Evolutionary conservation across 2,329 filamentous ascomycete genomes (phyloP).

Genomic region (Clathrospora elynae): DNA sequence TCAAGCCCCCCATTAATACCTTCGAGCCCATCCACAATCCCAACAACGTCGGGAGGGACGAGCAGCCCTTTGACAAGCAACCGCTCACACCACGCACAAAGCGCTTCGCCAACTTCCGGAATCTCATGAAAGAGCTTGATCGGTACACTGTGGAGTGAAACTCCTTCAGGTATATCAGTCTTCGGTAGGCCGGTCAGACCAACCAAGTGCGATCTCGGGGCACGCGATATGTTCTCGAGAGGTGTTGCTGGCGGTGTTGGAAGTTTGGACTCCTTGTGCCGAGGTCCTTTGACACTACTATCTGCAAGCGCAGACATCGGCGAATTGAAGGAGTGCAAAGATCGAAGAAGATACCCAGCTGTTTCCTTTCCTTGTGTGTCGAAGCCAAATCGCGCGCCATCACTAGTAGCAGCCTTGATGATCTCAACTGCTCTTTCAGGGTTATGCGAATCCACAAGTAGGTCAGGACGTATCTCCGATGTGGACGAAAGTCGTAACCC

Average conservation of each 20-base stretch:
- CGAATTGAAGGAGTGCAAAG: conserved; percentile 48
- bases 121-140: conserved; percentile 78
- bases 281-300: conserved; percentile 11
- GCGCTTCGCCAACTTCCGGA: conserved; percentile 63
- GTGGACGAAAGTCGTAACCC: conserved; percentile 52
- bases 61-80: conserved; percentile 62
- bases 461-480: conserved; percentile 59
- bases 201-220: conserved; percentile 60
- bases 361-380: conserved; percentile 71
- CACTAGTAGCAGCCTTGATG: conserved; percentile 63
- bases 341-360: conserved; percentile 62
- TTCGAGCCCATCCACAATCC: conserved; percentile 65
- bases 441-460: conserved; percentile 72
- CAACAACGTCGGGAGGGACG: conserved; percentile 67
- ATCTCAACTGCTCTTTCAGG: conserved; percentile 68
- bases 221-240: conserved; percentile 32
- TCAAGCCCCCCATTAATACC: conserved; percentile 72
- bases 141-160: conserved; percentile 68
- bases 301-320: conserved; percentile 15
- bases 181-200: conserved; percentile 72
- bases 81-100: conserved; percentile 70
- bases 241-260: conserved; percentile 41
- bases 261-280: conserved; percentile 16
- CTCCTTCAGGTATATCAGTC: conserved; percentile 49
- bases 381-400: conserved; percentile 67